Conservation (phyloP, 768 basidiomycete species). For the Leccinum disarticulatum region DNA sequence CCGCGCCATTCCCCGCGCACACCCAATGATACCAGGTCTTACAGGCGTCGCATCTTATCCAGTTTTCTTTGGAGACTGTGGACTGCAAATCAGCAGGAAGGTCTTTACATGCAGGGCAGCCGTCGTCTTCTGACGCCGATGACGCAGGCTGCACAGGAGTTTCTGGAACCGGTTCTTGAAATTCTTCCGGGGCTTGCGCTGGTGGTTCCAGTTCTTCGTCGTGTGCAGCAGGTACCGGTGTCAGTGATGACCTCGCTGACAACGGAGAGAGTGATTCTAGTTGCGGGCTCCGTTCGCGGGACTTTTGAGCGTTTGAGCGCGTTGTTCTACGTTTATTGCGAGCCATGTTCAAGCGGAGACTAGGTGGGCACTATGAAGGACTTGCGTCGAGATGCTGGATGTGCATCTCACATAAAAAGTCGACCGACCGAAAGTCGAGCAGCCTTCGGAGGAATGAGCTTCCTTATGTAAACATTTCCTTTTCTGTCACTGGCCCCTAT, state of each 20-base stretch:
- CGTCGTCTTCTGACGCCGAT: constrained; percentile 29
- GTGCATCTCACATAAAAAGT: constrained; percentile 13
- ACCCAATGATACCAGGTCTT: constrained; percentile 85
- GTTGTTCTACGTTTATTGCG: constrained; percentile 43
- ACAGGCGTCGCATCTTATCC: constrained; percentile 83
- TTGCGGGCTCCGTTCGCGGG: constrained; percentile 34
- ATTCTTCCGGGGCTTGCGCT: constrained; percentile 18
- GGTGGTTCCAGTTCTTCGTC: constrained; percentile 16
- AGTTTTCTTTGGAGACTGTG: constrained; percentile 62
- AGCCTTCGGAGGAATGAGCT: not conserved
- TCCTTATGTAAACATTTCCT: constrained; percentile 31
- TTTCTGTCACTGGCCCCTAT: not conserved
- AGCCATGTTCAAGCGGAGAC: constrained; percentile 37
- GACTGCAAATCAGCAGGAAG: constrained; percentile 29
- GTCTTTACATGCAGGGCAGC: constrained; percentile 54
- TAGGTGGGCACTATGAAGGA: constrained; percentile 9
- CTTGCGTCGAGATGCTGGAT: constrained; percentile 9
- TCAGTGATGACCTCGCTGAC: constrained; percentile 32
- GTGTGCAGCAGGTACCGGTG: constrained; percentile 24
- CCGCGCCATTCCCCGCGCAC: constrained; percentile 67
- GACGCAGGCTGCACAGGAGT: constrained; percentile 5
- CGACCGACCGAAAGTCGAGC: constrained; percentile 9
- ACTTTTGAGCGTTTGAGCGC: constrained; percentile 38
- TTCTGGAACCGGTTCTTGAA: constrained; percentile 16
- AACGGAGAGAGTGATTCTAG: constrained; percentile 32